Conservation (phyloP, 1,284 basidiomycete species). For the Fomitopsis betulina region DNA sequence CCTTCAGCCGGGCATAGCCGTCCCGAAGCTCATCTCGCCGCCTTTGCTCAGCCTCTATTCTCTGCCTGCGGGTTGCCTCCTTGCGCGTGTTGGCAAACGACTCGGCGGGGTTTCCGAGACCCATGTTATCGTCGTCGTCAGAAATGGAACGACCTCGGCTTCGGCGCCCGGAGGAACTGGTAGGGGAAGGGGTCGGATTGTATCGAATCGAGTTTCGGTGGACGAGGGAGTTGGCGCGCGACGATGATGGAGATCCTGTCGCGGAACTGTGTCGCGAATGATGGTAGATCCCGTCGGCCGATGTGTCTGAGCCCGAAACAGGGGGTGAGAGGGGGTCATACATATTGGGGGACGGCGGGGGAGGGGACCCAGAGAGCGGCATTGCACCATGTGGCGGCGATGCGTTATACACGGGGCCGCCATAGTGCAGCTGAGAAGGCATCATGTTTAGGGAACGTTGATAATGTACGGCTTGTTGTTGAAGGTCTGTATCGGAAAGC, state of each 20-base stretch:
- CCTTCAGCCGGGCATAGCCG: constrained; percentile 83
- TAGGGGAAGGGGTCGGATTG: constrained; percentile 73
- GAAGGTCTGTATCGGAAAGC: constrained; percentile 49
- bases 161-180: constrained; percentile 65
- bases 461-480: constrained; percentile 29
- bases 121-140: constrained; percentile 76
- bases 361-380: constrained; percentile 51
- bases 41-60: constrained; percentile 83
- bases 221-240: constrained; percentile 66
- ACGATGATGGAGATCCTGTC: constrained; percentile 70
- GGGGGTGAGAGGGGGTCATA: constrained; percentile 79
- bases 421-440: constrained; percentile 28
- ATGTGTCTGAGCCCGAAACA: constrained; percentile 81
- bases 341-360: constrained; percentile 71
- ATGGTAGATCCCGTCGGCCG: constrained; percentile 71
- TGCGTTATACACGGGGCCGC: constrained; percentile 40
- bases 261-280: constrained; percentile 72
- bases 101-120: constrained; percentile 55
- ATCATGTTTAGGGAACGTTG: constrained; percentile 27
- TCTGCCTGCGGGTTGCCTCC: constrained; percentile 76
- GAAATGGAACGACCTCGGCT: constrained; percentile 63
- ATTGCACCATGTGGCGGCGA: constrained; percentile 47
- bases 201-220: constrained; percentile 64
- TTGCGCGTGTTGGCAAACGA: constrained; percentile 72
- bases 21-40: constrained; percentile 83